A percentile compares a stretch with the other conserved stretches of the same genome.
phyloP scores from a whole-genome alignment of 202 grass and related monocot species.

The Hordeum pubiflorum region DNA sequence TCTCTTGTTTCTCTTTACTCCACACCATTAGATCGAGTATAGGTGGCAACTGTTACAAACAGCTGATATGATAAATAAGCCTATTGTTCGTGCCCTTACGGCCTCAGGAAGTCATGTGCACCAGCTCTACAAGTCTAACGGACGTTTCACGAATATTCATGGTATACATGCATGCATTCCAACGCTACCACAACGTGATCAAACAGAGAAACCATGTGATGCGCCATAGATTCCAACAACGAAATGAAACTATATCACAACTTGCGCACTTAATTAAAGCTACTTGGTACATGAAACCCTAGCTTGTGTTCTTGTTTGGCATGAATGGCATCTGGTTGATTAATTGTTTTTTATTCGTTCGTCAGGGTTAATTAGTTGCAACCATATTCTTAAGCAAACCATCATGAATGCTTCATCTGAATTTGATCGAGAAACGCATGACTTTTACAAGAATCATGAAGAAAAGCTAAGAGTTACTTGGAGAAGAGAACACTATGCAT shows the following conservation, averaged over 20 bases:
- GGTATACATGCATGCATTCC: background rate
- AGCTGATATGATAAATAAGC: too few species aligned
- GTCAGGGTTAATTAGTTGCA: background rate
- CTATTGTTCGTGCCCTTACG: background rate
- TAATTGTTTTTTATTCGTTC: background rate
- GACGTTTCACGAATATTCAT: background rate
- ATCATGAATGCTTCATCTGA: background rate
- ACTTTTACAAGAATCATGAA: background rate
- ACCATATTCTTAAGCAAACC: background rate
- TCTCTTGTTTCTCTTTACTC: too few species aligned
- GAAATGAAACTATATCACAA: background rate
- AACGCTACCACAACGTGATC: background rate
- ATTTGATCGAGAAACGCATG: background rate
- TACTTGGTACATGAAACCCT: background rate
- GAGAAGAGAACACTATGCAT: background rate
- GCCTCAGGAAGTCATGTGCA: background rate
- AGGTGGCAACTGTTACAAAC: too few species aligned
- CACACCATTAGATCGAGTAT: too few species aligned
- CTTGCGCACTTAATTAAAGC: background rate
- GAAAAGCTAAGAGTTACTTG: background rate
- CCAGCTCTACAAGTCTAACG: background rate
- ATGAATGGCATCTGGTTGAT: background rate
- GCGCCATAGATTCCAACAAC: background rate
- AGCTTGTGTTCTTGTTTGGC: background rate
- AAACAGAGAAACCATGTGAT: slow-evolving; percentile 22